A percentile compares a stretch with the other conserved stretches of the same genome.
Conservation (phyloP, 768 basidiomycete genomes). For the Guyanaporus albipodus region DNA sequence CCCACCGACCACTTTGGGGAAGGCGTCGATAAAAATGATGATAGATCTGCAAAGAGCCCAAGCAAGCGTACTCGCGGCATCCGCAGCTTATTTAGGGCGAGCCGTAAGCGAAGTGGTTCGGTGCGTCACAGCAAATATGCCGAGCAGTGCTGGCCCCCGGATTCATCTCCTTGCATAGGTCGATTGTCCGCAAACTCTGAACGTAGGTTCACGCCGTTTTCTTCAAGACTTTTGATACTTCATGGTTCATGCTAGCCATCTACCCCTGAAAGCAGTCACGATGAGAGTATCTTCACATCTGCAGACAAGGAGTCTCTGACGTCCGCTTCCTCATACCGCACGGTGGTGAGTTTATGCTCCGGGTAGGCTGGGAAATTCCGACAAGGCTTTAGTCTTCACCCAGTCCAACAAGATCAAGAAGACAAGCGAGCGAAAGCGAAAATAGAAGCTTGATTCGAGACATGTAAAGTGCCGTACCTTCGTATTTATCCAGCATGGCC, state of each 20-base stretch:
- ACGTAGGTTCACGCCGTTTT: slow-evolving; percentile 3
- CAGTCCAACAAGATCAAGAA: slow-evolving; percentile 1
- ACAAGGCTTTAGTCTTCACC: not conserved
- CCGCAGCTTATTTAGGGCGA: not conserved
- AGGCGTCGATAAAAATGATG: not conserved
- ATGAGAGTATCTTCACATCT: not conserved
- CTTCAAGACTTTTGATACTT: not conserved
- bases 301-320: not conserved
- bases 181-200: not conserved
- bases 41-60: not conserved
- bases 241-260: slow-evolving; percentile 1
- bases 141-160: not conserved
- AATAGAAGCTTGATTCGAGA: slow-evolving; percentile 1
- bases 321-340: not conserved
- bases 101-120: not conserved
- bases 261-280: not conserved
- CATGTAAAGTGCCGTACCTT: slow-evolving; percentile 5
- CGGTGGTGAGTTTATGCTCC: not conserved
- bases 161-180: slow-evolving; percentile 2
- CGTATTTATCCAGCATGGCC: not conserved
- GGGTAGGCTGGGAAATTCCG: not conserved
- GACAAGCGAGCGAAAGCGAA: not conserved
- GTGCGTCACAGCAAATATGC: slow-evolving; percentile 2
- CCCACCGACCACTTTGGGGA: not conserved
- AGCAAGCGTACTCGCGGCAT: not conserved